Conservation (phyloP, 2,329 filamentous ascomycete species). For the Aureobasidium sp. region DNA sequence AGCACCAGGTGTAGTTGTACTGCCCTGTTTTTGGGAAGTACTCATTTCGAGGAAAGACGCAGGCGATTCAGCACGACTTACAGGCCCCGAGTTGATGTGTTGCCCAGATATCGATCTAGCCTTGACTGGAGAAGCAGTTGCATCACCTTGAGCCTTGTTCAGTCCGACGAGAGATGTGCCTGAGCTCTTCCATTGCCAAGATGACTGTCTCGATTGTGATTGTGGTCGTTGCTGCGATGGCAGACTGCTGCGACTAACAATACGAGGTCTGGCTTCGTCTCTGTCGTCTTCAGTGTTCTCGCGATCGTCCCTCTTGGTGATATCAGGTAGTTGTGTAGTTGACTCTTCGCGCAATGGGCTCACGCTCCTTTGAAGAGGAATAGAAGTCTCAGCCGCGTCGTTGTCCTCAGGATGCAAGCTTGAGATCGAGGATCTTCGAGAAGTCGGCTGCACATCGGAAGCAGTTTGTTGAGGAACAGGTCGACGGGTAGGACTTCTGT, state of each 20-base stretch:
- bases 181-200: constrained; percentile 3
- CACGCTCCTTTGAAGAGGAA: background rate
- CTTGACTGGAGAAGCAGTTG: background rate
- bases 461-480: background rate
- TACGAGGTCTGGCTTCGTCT: background rate
- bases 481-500: background rate
- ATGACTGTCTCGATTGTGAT: background rate
- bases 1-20: background rate
- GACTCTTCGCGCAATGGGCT: background rate
- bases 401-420: background rate
- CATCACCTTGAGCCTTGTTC: background rate
- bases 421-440: background rate
- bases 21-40: background rate
- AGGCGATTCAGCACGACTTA: constrained; percentile 2
- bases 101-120: background rate
- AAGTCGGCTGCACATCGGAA: background rate
- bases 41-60: constrained; percentile 4
- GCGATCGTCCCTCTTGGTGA: background rate
- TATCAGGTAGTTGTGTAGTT: background rate
- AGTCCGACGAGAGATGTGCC: background rate
- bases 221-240: constrained; percentile 8
- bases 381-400: background rate
- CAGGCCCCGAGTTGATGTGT: background rate
- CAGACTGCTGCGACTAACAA: constrained; percentile 2
- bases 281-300: background rate